Percentiles rank a stretch among this genome's conserved stretches.
phyloP scores from a whole-genome alignment of 768 basidiomycete genomes.

The Obba rivulosa region DNA sequence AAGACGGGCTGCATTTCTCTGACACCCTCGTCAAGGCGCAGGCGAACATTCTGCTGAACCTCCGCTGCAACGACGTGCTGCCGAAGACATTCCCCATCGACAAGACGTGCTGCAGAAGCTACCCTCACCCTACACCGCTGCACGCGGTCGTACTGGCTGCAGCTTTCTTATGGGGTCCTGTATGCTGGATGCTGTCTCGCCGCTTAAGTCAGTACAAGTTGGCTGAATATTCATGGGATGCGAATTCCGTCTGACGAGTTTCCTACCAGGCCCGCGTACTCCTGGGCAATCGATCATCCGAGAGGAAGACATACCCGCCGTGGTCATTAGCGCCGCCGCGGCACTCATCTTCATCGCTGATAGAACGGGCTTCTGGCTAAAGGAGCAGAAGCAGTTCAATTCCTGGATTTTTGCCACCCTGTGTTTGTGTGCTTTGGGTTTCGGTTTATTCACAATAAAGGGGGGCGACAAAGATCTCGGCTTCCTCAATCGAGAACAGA shows the following conservation, averaged over 20 bases:
- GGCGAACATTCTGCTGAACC: conserved; percentile 72
- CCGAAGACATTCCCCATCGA: conserved; percentile 45
- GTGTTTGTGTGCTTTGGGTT: conserved; percentile 43
- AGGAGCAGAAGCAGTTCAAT: conserved; percentile 84
- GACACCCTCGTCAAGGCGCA: conserved; percentile 58
- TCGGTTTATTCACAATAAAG: conserved; percentile 63
- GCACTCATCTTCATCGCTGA: conserved; percentile 75
- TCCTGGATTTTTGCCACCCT: conserved; percentile 61
- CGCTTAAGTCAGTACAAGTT: conserved; percentile 16
- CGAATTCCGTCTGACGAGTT: not conserved
- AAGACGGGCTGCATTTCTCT: conserved; percentile 83
- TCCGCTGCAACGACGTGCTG: conserved; percentile 87
- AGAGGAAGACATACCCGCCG: conserved; percentile 38
- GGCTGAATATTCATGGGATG: not conserved
- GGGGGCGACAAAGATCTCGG: conserved; percentile 78
- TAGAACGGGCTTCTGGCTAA: conserved; percentile 81
- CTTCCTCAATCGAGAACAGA: conserved; percentile 88
- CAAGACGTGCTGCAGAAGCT: conserved; percentile 75
- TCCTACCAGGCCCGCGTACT: conserved; percentile 8
- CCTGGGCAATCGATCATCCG: conserved; percentile 22
- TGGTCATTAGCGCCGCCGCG: conserved; percentile 63
- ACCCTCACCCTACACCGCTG: conserved; percentile 57
- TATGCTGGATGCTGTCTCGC: conserved; percentile 32
- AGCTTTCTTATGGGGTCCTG: conserved; percentile 48
- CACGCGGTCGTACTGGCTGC: conserved; percentile 49